Conservation (phyloP, 768 basidiomycete genomes). For the Pleurotus salmoneostramineus region DNA sequence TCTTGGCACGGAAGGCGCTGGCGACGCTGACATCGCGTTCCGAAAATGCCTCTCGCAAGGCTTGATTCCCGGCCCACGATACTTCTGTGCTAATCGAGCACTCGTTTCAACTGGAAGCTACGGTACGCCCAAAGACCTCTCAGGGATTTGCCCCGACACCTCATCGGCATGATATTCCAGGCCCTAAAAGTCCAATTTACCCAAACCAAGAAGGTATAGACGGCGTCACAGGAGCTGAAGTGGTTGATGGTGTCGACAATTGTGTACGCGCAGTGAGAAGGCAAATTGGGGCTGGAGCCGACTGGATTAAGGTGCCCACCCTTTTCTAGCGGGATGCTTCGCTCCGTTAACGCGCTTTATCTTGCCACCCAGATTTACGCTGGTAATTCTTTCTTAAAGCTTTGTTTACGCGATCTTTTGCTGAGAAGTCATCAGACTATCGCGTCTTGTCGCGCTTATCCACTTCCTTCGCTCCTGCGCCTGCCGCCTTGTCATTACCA, state of each 20-base stretch:
- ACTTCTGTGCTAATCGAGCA: slow-evolving; percentile 56
- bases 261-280: slow-evolving; percentile 52
- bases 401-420: slow-evolving; percentile 13
- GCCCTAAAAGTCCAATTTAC: slow-evolving; percentile 47
- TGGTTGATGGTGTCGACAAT: slow-evolving; percentile 52
- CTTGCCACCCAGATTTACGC: slow-evolving; percentile 40
- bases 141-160: slow-evolving; percentile 5
- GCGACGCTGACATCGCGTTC: slow-evolving; percentile 55
- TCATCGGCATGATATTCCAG: slow-evolving; percentile 22
- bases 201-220: slow-evolving; percentile 49
- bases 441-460: slow-evolving; percentile 41
- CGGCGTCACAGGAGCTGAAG: slow-evolving; percentile 52
- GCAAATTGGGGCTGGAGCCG: slow-evolving; percentile 63
- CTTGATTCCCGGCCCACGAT: slow-evolving; percentile 57
- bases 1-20: slow-evolving; percentile 66
- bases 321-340: too few species aligned
- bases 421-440: slow-evolving; percentile 39
- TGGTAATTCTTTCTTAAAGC: slow-evolving; percentile 25
- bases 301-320: slow-evolving; percentile 56
- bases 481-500: slow-evolving; percentile 27
- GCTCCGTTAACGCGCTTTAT: not conserved
- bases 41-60: slow-evolving; percentile 49
- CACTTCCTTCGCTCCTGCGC: slow-evolving; percentile 30
- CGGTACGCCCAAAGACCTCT: slow-evolving; percentile 27
- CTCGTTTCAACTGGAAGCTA: slow-evolving; percentile 62